Evolutionary conservation across 306 rosid genomes (phyloP).

Genomic region (Cucumis hystrix): DNA sequence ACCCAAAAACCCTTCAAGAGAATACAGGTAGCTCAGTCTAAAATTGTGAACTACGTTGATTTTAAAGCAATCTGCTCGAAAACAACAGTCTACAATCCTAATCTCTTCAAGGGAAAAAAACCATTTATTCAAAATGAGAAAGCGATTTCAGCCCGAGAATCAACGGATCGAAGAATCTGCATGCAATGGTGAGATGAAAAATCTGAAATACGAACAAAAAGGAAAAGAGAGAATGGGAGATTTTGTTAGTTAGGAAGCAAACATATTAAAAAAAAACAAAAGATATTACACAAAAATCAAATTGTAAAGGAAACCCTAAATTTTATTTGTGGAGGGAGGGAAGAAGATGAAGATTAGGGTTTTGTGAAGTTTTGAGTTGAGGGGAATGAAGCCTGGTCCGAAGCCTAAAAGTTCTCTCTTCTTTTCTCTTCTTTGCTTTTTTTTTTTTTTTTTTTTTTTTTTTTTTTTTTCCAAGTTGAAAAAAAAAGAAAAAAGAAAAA

Average conservation of each 20-base stretch:
- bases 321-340: not conserved
- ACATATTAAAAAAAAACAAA: not conserved
- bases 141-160: not conserved
- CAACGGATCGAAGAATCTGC: not conserved
- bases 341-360: not conserved
- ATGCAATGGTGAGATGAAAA: not conserved
- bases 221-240: not conserved
- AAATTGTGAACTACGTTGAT: not conserved
- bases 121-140: not conserved
- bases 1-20: not conserved
- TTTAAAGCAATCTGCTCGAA: not conserved
- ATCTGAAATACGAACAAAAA: not conserved
- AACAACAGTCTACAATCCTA: not conserved
- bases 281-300: not conserved
- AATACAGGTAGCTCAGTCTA: not conserved
- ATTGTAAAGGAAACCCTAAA: not conserved
- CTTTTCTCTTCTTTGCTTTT: not conserved
- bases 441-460: not conserved
- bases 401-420: constrained; percentile 23
- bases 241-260: not conserved
- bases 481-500: not conserved
- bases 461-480: not conserved
- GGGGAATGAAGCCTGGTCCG: constrained; percentile 95
- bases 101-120: not conserved
- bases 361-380: constrained; percentile 17